Base-by-base conservation (phyloP, 2,329 filamentous ascomycete genomes). In the Colletotrichum sp. region DNA sequence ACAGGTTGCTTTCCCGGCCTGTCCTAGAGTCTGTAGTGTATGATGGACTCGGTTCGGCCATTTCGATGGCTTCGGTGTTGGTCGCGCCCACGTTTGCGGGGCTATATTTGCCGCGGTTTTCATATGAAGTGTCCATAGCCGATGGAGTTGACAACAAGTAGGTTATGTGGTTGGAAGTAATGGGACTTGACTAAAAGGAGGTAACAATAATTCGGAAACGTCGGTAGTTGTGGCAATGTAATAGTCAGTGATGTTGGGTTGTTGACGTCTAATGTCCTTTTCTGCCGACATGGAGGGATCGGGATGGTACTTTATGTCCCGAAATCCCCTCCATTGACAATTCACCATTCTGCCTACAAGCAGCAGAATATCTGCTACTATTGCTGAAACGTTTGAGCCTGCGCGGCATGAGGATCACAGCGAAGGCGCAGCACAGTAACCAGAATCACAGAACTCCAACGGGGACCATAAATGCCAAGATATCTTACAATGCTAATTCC, bases 41-140 rank as follows among this genome's bases (percentile, higher is more conserved):
- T 8, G 10, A 15, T 28, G 8, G 25, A 16, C n/a, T n/a, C 3
- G 60, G 27, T 32, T 70, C 71, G 16, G 66, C 22, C 18, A 71
- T 10, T 25, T 74, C 66, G 9, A 74, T 58, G 6, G 22, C 62
- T 15, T 70, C 67, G 18, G 60, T 12, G n/a, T 36, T 36, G 43
- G 56, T 36, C 3, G 9, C 39, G 3, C 18, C 43, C 66, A 12
- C 25, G 58, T 43, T 32, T 27, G 25, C 43, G 15, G 43, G 15
- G 43, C 39, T 58, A 4, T 22, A 22, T 22, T 58, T 18, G 25
- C 16, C 27, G 27, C 55, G 36, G 12, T 22, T 30, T 30, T 34
- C 56, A 58, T 36, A 48, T 6, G 56, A 30, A 56, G 16, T 70
- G 22, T 43, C 32, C 18, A 36, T 32, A 10, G 13, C 43, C 43